Percentiles rank a stretch among this genome's conserved stretches.
phyloP scores from a whole-genome alignment of 2,329 filamentous ascomycete genomes.

The Colletotrichum spaethianum region DNA sequence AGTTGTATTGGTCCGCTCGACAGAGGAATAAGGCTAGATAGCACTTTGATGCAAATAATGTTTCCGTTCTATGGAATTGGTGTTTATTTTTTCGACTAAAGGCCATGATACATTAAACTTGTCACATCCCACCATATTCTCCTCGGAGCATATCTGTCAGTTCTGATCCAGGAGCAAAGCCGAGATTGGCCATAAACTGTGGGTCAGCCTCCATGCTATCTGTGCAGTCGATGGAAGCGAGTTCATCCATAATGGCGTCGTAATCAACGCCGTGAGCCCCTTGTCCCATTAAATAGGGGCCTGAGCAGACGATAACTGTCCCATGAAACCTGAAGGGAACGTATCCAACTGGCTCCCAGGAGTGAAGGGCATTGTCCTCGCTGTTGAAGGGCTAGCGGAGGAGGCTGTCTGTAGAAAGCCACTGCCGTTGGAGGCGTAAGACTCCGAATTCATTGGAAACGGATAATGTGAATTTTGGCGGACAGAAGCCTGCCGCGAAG shows the following conservation, averaged over 20 bases:
- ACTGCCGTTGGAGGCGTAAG: slow-evolving; percentile 26
- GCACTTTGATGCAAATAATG: not conserved
- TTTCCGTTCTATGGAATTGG: slow-evolving; percentile 4
- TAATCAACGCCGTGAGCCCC: slow-evolving; percentile 57
- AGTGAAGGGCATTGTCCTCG: slow-evolving; percentile 40
- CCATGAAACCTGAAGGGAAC: slow-evolving; percentile 37
- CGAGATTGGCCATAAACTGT: slow-evolving; percentile 77
- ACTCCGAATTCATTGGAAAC: slow-evolving; percentile 26
- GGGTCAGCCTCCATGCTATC: slow-evolving; percentile 68
- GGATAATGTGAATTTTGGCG: slow-evolving; percentile 25
- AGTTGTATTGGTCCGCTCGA: not conserved
- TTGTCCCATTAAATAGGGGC: slow-evolving; percentile 45
- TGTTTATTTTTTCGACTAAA: slow-evolving; percentile 20
- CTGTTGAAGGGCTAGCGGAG: slow-evolving; percentile 39
- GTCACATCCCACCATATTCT: slow-evolving; percentile 52
- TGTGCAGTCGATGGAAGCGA: slow-evolving; percentile 64
- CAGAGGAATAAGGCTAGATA: not conserved
- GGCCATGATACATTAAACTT: slow-evolving; percentile 35
- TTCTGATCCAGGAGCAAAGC: slow-evolving; percentile 74
- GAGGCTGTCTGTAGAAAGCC: slow-evolving; percentile 32
- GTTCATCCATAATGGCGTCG: slow-evolving; percentile 66
- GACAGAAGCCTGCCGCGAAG: slow-evolving; percentile 20
- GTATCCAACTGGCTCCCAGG: slow-evolving; percentile 38
- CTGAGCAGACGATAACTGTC: slow-evolving; percentile 38
- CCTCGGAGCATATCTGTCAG: slow-evolving; percentile 64